These are phyloP conservation scores for Trametes gibbosa DNA, from an alignment of 768 basidiomycete genomes.

Conservation along the genomic window DNA sequence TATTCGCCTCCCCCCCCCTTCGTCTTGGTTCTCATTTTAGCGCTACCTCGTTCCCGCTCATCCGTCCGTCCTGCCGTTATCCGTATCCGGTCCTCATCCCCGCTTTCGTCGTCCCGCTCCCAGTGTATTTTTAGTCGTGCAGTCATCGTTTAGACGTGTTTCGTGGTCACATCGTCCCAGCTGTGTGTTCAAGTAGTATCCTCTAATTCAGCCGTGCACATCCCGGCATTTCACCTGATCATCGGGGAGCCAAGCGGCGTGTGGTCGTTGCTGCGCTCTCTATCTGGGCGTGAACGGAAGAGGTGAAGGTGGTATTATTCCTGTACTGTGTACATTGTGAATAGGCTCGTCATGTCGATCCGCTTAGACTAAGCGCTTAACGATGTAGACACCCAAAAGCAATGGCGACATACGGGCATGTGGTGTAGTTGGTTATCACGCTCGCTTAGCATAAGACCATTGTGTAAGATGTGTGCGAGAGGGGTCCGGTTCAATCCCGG, in stretches of 20 bases:
- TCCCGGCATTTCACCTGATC: neutral
- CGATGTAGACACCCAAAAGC: too few relatives aligned
- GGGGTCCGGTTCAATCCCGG: constrained; percentile 20
- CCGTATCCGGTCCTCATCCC: neutral
- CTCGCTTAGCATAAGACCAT: constrained; percentile 15
- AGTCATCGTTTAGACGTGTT: neutral
- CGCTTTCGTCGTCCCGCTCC: neutral
- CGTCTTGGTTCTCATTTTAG: neutral
- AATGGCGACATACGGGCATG: too few relatives aligned
- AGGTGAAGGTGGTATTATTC: too few relatives aligned
- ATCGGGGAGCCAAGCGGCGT: too few relatives aligned
- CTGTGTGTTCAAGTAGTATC: neutral
- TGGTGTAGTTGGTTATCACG: constrained; percentile 21
- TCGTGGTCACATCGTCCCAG: neutral
- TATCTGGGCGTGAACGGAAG: too few relatives aligned
- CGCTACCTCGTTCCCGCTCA: neutral
- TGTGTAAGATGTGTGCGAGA: constrained; percentile 9
- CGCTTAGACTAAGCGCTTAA: too few relatives aligned
- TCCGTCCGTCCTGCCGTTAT: neutral
- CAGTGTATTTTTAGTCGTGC: constrained; percentile 1
- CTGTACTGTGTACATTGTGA: too few relatives aligned
- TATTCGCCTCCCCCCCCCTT: neutral
- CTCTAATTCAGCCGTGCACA: constrained; percentile 1
- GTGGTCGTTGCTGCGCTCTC: too few relatives aligned
- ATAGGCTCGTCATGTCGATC: too few relatives aligned